phyloP scores from a whole-genome alignment of 768 basidiomycete genomes.

The Coprinopsis cinerea region DNA sequence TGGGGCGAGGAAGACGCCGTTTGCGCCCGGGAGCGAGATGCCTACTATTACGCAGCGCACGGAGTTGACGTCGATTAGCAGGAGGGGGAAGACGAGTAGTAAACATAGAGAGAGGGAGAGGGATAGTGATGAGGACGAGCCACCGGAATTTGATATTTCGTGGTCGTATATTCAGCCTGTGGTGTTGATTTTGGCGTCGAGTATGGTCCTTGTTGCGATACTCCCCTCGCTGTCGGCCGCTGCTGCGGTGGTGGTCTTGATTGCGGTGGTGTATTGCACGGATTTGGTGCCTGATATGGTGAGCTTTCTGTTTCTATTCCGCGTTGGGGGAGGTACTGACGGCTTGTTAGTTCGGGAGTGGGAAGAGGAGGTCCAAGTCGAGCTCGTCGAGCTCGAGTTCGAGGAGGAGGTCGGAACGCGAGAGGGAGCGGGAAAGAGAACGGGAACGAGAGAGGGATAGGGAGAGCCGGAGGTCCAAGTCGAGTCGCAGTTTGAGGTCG shows the following conservation, averaged over 20 bases:
- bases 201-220: conserved; percentile 3
- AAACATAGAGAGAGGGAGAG: neutral
- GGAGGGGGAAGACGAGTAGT: neutral
- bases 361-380: no score
- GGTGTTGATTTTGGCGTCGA: conserved; percentile 2
- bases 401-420: neutral
- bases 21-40: neutral
- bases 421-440: neutral
- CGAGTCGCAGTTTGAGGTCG: no score
- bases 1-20: neutral
- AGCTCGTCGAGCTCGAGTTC: neutral
- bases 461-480: no score
- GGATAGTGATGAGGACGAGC: neutral
- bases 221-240: neutral
- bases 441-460: no score
- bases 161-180: conserved; percentile 8
- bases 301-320: neutral
- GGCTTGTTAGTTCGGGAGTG: no score
- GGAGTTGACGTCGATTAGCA: neutral
- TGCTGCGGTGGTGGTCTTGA: neutral
- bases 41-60: neutral
- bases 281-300: neutral
- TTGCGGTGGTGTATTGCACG: conserved; percentile 1
- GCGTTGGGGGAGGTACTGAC: no score
- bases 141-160: neutral